phyloP scores from a whole-genome alignment of 441 rosid species.

The Eutrema salsugineum region DNA sequence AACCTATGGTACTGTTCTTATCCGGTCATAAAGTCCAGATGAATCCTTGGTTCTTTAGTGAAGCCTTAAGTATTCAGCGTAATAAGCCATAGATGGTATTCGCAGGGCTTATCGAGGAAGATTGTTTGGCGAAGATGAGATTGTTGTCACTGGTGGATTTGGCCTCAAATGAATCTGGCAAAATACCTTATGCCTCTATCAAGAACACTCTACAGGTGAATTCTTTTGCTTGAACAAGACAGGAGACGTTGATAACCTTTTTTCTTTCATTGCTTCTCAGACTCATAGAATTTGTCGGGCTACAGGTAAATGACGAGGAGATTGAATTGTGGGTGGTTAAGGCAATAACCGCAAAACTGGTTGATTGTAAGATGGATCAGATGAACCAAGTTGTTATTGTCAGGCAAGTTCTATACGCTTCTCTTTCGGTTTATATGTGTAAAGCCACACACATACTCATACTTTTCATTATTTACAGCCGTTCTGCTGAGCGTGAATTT shows the following conservation, averaged over 20 bases:
- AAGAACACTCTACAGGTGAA: constrained; percentile 66
- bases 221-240: constrained; percentile 2
- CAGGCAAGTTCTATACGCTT: constrained; percentile 37
- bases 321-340: constrained; percentile 87
- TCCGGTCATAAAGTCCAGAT: not conserved
- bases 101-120: constrained; percentile 84
- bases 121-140: constrained; percentile 81
- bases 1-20: constrained; percentile 51
- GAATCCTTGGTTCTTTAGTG: not conserved
- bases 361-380: constrained; percentile 86
- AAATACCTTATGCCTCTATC: constrained; percentile 63
- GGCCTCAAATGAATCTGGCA: constrained; percentile 61
- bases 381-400: constrained; percentile 73
- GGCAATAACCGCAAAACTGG: constrained; percentile 72
- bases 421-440: not conserved
- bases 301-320: constrained; percentile 71
- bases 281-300: not conserved
- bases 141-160: constrained; percentile 80
- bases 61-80: not conserved
- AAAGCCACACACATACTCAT: not conserved
- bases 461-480: constrained; percentile 37
- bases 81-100: not conserved
- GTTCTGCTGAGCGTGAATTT: constrained; percentile 59
- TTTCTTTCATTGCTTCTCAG: constrained; percentile 5
- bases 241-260: not conserved